phyloP scores from a whole-genome alignment of 148 eudicot genomes.

The Silene uniflora region DNA sequence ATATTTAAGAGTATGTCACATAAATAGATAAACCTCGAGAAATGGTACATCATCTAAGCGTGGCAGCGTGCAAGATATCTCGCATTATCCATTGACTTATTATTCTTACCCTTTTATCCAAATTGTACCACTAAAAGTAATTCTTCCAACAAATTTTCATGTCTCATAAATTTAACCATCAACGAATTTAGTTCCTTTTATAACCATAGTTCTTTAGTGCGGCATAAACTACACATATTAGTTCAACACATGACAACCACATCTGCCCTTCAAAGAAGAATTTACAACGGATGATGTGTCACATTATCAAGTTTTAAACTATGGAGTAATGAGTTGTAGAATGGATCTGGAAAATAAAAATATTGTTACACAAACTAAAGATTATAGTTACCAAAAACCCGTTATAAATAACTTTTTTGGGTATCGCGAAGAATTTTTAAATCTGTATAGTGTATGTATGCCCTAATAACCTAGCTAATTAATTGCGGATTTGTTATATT shows the following conservation, averaged over 20 bases:
- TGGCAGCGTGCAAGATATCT: background rate
- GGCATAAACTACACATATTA: too few relatives aligned
- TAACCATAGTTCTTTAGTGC: background rate
- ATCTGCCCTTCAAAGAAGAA: background rate
- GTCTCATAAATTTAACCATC: background rate
- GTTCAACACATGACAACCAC: background rate
- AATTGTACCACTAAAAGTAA: background rate
- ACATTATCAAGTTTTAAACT: too few relatives aligned
- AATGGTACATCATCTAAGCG: background rate
- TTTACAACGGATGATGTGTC: too few relatives aligned
- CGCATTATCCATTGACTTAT: background rate
- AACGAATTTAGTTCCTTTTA: background rate
- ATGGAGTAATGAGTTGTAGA: too few relatives aligned
- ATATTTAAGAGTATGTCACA: background rate
- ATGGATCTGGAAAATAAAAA: too few relatives aligned
- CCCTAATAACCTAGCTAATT: background rate
- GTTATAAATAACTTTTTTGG: too few relatives aligned
- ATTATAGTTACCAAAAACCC: too few relatives aligned
- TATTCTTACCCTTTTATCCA: background rate
- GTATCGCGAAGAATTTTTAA: too few relatives aligned
- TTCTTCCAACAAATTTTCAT: too few relatives aligned
- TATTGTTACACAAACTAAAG: too few relatives aligned
- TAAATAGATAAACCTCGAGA: background rate
- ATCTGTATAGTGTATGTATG: background rate
- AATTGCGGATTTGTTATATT: background rate